Conservation (phyloP, 768 basidiomycete species). For the Tylopilus sp. region DNA sequence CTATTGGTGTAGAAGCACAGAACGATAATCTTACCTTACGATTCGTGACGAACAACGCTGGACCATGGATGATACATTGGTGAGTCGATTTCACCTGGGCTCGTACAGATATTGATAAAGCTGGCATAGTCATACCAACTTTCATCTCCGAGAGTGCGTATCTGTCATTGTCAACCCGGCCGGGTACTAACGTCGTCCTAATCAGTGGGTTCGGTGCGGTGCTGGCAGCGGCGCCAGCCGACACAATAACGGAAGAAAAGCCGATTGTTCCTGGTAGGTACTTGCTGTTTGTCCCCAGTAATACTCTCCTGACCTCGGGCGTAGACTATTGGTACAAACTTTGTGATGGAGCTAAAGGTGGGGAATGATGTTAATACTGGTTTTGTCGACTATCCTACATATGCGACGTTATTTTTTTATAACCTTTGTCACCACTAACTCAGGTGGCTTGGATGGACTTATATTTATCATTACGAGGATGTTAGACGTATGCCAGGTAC, state of each 20-base stretch:
- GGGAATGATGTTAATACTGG: background rate
- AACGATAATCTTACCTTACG: conserved; percentile 47
- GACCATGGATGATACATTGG: conserved; percentile 24
- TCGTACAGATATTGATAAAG: background rate
- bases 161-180: background rate
- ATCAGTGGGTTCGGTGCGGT: conserved; percentile 19
- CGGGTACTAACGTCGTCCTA: background rate
- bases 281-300: background rate
- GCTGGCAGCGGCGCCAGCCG: conserved; percentile 14
- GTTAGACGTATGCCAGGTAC: too few relatives aligned
- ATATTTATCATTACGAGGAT: too few relatives aligned
- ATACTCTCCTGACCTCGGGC: background rate
- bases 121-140: conserved; percentile 20
- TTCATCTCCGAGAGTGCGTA: conserved; percentile 20
- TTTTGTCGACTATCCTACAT: too few relatives aligned
- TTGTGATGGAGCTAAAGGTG: background rate
- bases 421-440: too few relatives aligned
- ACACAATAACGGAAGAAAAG: conserved; percentile 3
- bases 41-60: conserved; percentile 60
- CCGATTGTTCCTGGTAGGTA: conserved; percentile 11
- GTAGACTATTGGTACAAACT: background rate
- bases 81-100: conserved; percentile 1
- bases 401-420: too few relatives aligned
- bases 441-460: too few relatives aligned
- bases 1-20: conserved; percentile 23